Evolutionary conservation across 805 yeast species (phyloP).

Genomic region (Wickerhamiella lipophila): DNA sequence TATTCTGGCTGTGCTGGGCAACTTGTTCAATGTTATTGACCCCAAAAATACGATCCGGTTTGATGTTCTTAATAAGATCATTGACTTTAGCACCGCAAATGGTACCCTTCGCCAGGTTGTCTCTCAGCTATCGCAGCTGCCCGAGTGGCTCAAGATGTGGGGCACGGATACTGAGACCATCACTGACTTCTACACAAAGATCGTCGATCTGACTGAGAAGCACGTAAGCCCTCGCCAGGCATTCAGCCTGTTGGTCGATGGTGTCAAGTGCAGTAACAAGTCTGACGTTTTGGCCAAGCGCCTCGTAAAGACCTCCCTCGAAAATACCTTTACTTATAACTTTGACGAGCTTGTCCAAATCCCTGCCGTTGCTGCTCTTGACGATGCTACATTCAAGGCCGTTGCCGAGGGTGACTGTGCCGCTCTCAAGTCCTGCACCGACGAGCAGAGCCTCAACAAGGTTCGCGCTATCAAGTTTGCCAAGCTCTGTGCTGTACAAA

Average conservation of each 20-base stretch:
- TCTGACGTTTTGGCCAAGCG: slow-evolving; percentile 16
- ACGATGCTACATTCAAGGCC: slow-evolving; percentile 21
- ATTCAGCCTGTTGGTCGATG: slow-evolving; percentile 20
- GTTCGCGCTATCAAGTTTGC: slow-evolving; percentile 25
- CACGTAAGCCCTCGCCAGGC: slow-evolving; percentile 12
- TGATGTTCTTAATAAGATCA: slow-evolving; percentile 26
- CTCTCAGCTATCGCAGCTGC: slow-evolving; percentile 29
- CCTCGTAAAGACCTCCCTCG: slow-evolving; percentile 23
- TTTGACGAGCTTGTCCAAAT: slow-evolving; percentile 26
- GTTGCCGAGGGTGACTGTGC: slow-evolving; percentile 26
- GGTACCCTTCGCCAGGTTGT: slow-evolving; percentile 26
- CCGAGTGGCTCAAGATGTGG: slow-evolving; percentile 32
- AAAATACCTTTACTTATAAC: slow-evolving; percentile 21
- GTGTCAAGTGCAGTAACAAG: slow-evolving; percentile 14
- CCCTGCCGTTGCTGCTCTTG: slow-evolving; percentile 24
- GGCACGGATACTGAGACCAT: slow-evolving; percentile 20
- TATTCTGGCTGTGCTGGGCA: slow-evolving; percentile 28
- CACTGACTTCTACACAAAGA: slow-evolving; percentile 21
- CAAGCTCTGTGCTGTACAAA: slow-evolving; percentile 19
- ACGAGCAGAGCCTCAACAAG: slow-evolving; percentile 18
- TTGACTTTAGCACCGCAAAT: slow-evolving; percentile 28
- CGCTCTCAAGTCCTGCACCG: slow-evolving; percentile 11
- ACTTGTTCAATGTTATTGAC: slow-evolving; percentile 31
- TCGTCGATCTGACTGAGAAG: slow-evolving; percentile 19
- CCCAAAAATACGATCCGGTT: slow-evolving; percentile 23